Evolutionary conservation across 495 filamentous ascomycete species (phyloP).

Genomic region (Annulohypoxylon maeteangense): DNA sequence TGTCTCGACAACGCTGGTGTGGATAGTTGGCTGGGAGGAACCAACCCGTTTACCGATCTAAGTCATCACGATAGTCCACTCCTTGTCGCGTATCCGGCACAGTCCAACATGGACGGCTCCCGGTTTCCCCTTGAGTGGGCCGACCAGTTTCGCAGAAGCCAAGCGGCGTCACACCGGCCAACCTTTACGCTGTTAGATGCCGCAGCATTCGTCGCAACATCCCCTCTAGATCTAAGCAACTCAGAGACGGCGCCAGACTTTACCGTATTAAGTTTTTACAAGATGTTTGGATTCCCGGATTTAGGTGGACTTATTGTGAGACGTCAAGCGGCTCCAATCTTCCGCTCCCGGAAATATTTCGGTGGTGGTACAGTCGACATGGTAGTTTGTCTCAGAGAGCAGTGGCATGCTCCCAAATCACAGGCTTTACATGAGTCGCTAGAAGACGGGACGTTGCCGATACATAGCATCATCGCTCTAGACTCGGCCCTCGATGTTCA

Average conservation of each 20-base stretch:
- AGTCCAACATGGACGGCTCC: constrained; percentile 94
- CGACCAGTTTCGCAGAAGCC: constrained; percentile 57
- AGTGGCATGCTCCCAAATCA: constrained; percentile 79
- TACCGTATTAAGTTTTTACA: constrained; percentile 90
- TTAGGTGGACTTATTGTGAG: constrained; percentile 87
- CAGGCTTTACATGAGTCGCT: constrained; percentile 79
- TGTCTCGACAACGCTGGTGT: constrained; percentile 80
- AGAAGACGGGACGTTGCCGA: constrained; percentile 90
- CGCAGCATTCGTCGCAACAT: constrained; percentile 82
- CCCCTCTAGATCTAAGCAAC: constrained; percentile 76
- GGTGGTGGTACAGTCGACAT: constrained; percentile 96
- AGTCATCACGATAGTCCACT: constrained; percentile 36
- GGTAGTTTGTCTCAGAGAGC: constrained; percentile 66
- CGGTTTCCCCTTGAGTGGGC: constrained; percentile 80
- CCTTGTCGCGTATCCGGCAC: constrained; percentile 87
- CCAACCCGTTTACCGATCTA: constrained; percentile 29
- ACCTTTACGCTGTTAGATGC: constrained; percentile 88
- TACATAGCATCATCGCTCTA: constrained; percentile 88
- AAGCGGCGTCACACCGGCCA: constrained; percentile 14
- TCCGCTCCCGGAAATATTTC: constrained; percentile 79
- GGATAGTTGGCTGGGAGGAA: constrained; percentile 68
- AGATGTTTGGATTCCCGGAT: constrained; percentile 96
- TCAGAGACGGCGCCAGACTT: constrained; percentile 78
- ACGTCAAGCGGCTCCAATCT: constrained; percentile 70
- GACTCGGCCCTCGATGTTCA: constrained; percentile 78